Percentiles rank a stretch among this genome's conserved stretches.
Conservation (phyloP, 2,329 filamentous ascomycete species). For the Neobulgaria alba region DNA sequence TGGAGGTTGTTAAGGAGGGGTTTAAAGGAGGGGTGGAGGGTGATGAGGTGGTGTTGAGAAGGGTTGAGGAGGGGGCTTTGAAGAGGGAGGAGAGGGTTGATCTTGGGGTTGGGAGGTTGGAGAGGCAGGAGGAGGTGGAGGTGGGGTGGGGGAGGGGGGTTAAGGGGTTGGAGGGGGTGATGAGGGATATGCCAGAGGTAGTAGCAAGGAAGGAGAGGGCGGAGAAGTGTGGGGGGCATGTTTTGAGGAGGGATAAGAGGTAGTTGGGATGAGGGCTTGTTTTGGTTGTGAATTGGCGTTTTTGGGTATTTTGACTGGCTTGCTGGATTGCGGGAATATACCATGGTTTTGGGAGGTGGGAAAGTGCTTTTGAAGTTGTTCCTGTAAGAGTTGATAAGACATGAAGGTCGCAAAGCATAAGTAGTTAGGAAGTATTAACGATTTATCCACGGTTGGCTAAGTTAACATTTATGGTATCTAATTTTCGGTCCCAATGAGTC, state of each 20-base stretch:
- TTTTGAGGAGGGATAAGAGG: conserved; percentile 14
- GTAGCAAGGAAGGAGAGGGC: conserved; percentile 59
- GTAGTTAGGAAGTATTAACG: too few relatives aligned
- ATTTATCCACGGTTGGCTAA: too few relatives aligned
- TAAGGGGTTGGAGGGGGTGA: conserved; percentile 42
- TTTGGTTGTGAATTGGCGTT: not conserved
- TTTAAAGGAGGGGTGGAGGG: conserved; percentile 15
- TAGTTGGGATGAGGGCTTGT: not conserved
- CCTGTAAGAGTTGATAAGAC: too few relatives aligned
- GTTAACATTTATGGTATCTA: too few relatives aligned
- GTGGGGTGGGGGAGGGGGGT: conserved; percentile 39
- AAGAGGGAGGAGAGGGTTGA: conserved; percentile 13
- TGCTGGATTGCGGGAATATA: not conserved
- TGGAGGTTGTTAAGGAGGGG: conserved; percentile 16
- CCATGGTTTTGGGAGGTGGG: too few relatives aligned
- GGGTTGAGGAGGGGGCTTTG: conserved; percentile 13
- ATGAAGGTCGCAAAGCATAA: too few relatives aligned
- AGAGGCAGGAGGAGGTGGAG: conserved; percentile 41
- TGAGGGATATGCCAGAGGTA: conserved; percentile 51
- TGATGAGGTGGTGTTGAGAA: conserved; percentile 16
- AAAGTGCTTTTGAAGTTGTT: too few relatives aligned
- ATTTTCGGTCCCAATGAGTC: too few relatives aligned
- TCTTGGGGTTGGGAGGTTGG: conserved; percentile 31
- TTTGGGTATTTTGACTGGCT: not conserved
- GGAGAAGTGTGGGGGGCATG: conserved; percentile 38